A percentile compares a stretch with the other conserved stretches of the same genome.
Conservation (phyloP, 306 rosid species). For the Prunus mongolica region DNA sequence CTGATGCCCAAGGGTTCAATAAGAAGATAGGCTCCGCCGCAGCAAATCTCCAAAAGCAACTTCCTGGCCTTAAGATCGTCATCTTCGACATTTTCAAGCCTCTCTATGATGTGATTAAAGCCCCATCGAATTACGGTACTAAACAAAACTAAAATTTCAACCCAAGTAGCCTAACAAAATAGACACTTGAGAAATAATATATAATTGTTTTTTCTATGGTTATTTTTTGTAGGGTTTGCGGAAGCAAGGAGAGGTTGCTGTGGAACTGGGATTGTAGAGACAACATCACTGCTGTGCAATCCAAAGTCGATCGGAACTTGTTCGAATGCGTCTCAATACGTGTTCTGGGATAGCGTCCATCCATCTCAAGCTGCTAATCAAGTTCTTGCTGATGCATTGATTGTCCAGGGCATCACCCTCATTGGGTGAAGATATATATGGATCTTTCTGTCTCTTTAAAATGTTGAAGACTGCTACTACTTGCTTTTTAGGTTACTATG, state of each 20-base stretch:
- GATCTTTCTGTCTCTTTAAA: neutral
- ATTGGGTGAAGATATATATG: conserved; percentile 38
- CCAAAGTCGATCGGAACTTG: conserved; percentile 76
- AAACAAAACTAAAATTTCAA: neutral
- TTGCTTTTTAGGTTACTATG: neutral
- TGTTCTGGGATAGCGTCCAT: conserved; percentile 95
- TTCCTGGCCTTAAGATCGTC: conserved; percentile 66
- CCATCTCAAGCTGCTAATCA: conserved; percentile 88
- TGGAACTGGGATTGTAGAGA: conserved; percentile 80
- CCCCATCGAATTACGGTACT: conserved; percentile 77
- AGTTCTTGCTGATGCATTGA: conserved; percentile 76
- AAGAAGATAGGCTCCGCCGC: conserved; percentile 67
- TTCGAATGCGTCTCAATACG: conserved; percentile 80
- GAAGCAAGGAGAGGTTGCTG: conserved; percentile 91
- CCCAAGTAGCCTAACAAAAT: neutral
- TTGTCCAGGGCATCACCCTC: conserved; percentile 64
- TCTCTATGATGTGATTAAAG: conserved; percentile 57
- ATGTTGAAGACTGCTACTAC: neutral
- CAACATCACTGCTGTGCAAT: conserved; percentile 72
- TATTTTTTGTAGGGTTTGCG: conserved; percentile 46
- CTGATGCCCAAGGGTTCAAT: conserved; percentile 72
- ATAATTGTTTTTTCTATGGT: neutral
- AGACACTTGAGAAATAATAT: neutral
- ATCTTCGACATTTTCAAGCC: conserved; percentile 80
- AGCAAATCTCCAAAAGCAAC: conserved; percentile 61